phyloP scores from a whole-genome alignment of 164 flowering plant species.

The Hamamelis virginiana region DNA sequence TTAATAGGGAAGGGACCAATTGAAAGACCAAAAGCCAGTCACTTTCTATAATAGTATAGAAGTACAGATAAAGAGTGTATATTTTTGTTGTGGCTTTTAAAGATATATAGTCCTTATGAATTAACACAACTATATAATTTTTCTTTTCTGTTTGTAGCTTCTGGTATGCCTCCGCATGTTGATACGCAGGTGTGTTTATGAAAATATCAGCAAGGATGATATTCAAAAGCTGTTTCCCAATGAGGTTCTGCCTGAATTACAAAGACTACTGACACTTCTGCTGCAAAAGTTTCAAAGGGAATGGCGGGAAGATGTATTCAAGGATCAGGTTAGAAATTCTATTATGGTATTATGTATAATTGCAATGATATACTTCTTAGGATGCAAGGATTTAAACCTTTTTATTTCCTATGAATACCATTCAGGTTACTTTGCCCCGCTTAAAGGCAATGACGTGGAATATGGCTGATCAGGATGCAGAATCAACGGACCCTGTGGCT shows the following conservation, averaged over 20 bases:
- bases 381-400: neutral
- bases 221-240: conserved; percentile 67
- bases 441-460: conserved; percentile 63
- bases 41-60: too few relatives aligned
- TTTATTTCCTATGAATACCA: conserved; percentile 5
- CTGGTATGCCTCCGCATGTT: conserved; percentile 72
- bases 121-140: neutral
- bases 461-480: conserved; percentile 45
- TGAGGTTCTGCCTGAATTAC: conserved; percentile 68
- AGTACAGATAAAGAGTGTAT: too few relatives aligned
- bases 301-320: conserved; percentile 62
- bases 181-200: conserved; percentile 68
- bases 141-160: conserved; percentile 39
- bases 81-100: too few relatives aligned
- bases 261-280: conserved; percentile 67
- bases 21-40: too few relatives aligned
- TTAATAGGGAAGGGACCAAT: too few relatives aligned
- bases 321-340: conserved; percentile 49
- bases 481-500: conserved; percentile 38
- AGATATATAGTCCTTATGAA: too few relatives aligned
- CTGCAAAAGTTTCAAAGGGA: conserved; percentile 76
- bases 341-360: neutral
- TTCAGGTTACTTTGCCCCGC: conserved; percentile 29
- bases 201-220: conserved; percentile 58
- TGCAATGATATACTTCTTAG: neutral